These are phyloP conservation scores for Pestalotiopsis sp. DNA, from an alignment of 2,329 filamentous ascomycete species.

Conservation along the genomic window DNA sequence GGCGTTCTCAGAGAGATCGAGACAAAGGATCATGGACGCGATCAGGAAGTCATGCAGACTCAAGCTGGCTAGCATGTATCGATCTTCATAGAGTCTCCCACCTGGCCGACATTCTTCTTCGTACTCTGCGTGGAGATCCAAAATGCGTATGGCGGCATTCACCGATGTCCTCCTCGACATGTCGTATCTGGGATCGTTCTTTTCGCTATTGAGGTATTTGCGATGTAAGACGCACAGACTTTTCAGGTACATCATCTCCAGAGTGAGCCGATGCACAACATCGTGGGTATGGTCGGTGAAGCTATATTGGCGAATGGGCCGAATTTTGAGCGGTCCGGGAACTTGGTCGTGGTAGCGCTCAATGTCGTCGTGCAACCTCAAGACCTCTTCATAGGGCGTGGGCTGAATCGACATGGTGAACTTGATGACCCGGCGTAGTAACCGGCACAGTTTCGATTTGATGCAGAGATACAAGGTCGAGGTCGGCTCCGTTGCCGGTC, in stretches of 20 bases:
- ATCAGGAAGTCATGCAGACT: conserved; percentile 58
- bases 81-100: conserved; percentile 51
- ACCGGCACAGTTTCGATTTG: conserved; percentile 43
- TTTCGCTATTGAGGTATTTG: conserved; percentile 42
- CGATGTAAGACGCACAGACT: conserved; percentile 51
- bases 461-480: conserved; percentile 42
- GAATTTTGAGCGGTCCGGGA: conserved; percentile 40
- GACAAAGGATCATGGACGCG: conserved; percentile 59
- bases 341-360: conserved; percentile 36
- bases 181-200: conserved; percentile 36
- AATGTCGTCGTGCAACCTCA: conserved; percentile 41
- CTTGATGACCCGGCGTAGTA: conserved; percentile 43
- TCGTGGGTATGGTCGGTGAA: conserved; percentile 44
- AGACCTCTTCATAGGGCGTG: conserved; percentile 36
- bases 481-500: conserved; percentile 43
- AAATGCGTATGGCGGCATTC: conserved; percentile 42
- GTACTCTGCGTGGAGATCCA: conserved; percentile 48
- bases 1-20: conserved; percentile 45
- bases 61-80: conserved; percentile 53
- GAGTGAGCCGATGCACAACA: conserved; percentile 49
- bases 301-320: conserved; percentile 41
- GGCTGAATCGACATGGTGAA: conserved; percentile 38
- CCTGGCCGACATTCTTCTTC: conserved; percentile 45
- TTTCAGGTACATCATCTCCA: conserved; percentile 49
- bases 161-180: conserved; percentile 42